Conservation (phyloP, 1,284 basidiomycete species). For the Pseudozyma pruni region DNA sequence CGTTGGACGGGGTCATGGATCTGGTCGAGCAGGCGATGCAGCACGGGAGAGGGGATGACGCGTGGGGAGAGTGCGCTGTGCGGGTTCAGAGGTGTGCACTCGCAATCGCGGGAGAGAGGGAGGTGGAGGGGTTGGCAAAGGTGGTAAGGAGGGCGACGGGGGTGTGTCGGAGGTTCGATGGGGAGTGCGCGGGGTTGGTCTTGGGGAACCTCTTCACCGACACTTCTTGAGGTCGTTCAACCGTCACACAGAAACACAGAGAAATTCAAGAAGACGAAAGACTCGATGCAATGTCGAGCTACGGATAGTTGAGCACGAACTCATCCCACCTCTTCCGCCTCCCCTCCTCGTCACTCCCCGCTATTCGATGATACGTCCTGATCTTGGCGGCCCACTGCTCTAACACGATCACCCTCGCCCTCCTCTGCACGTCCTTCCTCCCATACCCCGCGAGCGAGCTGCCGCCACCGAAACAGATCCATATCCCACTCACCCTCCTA, state of each 20-base stretch:
- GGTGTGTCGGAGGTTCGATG: conserved; percentile 19
- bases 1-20: conserved; percentile 6
- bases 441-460: conserved; percentile 65
- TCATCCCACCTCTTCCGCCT: conserved; percentile 23
- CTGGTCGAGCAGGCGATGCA: not conserved
- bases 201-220: conserved; percentile 15
- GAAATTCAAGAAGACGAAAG: not conserved
- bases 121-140: conserved; percentile 2
- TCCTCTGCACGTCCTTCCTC: conserved; percentile 22
- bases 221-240: not conserved
- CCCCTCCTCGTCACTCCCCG: conserved; percentile 57
- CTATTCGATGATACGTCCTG: conserved; percentile 86
- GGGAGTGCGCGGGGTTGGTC: conserved; percentile 13
- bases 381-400: conserved; percentile 86
- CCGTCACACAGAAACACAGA: not conserved
- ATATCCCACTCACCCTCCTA: conserved; percentile 81
- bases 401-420: conserved; percentile 47
- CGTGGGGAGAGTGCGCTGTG: conserved; percentile 5
- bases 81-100: conserved; percentile 14
- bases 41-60: not conserved
- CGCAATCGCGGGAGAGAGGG: not conserved
- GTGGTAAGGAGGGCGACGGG: conserved; percentile 14
- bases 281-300: not conserved
- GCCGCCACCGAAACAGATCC: conserved; percentile 95
- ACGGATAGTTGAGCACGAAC: conserved; percentile 21